Base-by-base conservation (phyloP, 805 yeast genomes). In the Candida railenensis region DNA sequence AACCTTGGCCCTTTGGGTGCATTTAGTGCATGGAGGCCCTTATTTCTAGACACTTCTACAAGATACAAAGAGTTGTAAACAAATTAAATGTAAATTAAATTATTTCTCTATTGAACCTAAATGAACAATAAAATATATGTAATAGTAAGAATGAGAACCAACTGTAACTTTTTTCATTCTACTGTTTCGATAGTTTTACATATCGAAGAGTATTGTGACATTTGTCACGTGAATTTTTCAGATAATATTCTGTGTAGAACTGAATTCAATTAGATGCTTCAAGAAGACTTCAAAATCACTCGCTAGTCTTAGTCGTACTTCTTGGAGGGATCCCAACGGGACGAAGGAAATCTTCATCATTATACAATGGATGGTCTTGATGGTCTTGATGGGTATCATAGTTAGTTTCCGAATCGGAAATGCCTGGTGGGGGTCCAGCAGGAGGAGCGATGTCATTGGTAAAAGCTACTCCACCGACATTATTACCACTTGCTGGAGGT, bases 381-480 rank as follows among this genome's bases (percentile, higher is more conserved):
- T 20, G 21, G 25, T 15, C 38, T n/a, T 19, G 2, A 25, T 25
- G 11, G 30, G 5, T 25, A 25, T 5, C 30, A 25, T 5, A 25
- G 11, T 25, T 5, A 12, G 30, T 4, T 15, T 28, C 42, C 18
- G 14, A 15, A 4, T 18, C n/a, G n/a, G 42, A 28, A 4, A n/a
- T 21, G 16, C 28, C 37, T 30, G 37, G 19, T 5, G 39, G 39
- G 19, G 22, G 38, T 34, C 37, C 37, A 7, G 7, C 19, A 14
- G 53, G 53, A 9, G 53, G 50, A 1, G 47, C 47, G 3, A 41
- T 37, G 2, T 37, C 40, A 11, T 22, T 34, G 32, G 30, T 21
- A 20, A 33, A 43, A n/a, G 33, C 43, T 11, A 40, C 48, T 32
- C 40, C 45, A 15, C 30, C 20, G 7, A 22, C 16, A 5, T 20